Evolutionary conservation across 441 rosid species (phyloP), one percentile per base, ranked within the genome.

Genomic region (Gossypium schwendimanii): DNA sequence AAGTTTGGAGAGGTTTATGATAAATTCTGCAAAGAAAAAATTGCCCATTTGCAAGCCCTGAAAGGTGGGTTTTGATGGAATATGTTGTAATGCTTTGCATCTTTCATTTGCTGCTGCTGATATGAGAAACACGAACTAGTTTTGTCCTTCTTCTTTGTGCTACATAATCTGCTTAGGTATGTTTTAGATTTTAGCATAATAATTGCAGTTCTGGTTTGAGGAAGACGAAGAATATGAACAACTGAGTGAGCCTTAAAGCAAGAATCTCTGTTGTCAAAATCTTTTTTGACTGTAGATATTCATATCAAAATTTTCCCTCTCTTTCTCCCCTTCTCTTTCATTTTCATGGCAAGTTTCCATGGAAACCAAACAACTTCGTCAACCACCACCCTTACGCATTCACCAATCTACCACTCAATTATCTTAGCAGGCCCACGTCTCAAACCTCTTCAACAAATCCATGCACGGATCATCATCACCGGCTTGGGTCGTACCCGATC

Each of bases 161-260:
- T 33, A 33, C 41, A 33, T 6, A 33, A 33, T 33, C 9, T 33
- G 41, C 9, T 31, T 31, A 31, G 36, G 36, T 6, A 31, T 6
- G 36, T 31, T 31, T 31, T 31, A 31, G 8, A 31, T 31, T 31
- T 31, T 31, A 6, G 36, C 36, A 31, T 6, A 31, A 6, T 31
- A 31, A 31, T 31, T 33, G 41, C 41, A 33, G 69, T 83, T 91
- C 63, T 90, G 84, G 81, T 87, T 87, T 39, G 93, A 89, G 75
- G 93, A 88, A 62, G 91, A 89, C 74, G 89, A 87, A 83, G 96
- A 88, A 81, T 87, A 89, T 73, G 92, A 93, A 76, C 98, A 91
- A 83, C 49, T 86, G 71, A 87, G 97, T 91, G 77, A 91, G 93
- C 69, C 59, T 70, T 59, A 12, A 15, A 8, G 49, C 71, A 47